These are phyloP conservation scores for Daldinia sp. DNA, from an alignment of 2,329 filamentous ascomycete genomes.

Conservation along the genomic window DNA sequence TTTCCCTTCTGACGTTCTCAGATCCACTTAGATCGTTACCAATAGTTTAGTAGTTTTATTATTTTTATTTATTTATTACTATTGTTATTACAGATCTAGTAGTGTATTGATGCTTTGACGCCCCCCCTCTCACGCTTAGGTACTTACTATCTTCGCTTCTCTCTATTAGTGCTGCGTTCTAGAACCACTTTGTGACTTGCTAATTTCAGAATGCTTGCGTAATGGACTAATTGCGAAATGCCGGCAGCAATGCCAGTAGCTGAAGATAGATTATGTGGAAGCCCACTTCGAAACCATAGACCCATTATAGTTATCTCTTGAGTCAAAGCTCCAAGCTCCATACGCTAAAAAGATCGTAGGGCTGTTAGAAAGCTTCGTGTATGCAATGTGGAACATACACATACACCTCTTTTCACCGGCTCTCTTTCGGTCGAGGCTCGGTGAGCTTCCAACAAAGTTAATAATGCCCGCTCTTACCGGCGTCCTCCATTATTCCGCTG, in stretches of 20 bases:
- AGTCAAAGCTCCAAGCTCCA: slow-evolving; percentile 1
- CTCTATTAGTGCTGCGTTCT: not conserved
- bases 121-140: not conserved
- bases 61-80: not conserved
- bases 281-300: not conserved
- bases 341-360: slow-evolving; percentile 10
- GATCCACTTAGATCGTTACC: slow-evolving; percentile 23
- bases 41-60: slow-evolving; percentile 26
- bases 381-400: slow-evolving; percentile 8
- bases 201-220: slow-evolving; percentile 6
- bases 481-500: not conserved
- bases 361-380: slow-evolving; percentile 15
- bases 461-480: not conserved
- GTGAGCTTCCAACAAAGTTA: slow-evolving; percentile 4
- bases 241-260: not conserved
- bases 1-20: slow-evolving; percentile 20
- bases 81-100: slow-evolving; percentile 20
- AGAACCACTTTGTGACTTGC: slow-evolving; percentile 3
- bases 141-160: slow-evolving; percentile 1
- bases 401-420: slow-evolving; percentile 2
- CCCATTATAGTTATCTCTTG: slow-evolving; percentile 4
- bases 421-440: slow-evolving; percentile 1
- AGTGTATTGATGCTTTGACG: slow-evolving; percentile 12
- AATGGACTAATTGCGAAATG: slow-evolving; percentile 7
- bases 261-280: not conserved